These are phyloP conservation scores for Talaromyces piceae DNA, from an alignment of 2,329 filamentous ascomycete genomes.

Conservation along the genomic window DNA sequence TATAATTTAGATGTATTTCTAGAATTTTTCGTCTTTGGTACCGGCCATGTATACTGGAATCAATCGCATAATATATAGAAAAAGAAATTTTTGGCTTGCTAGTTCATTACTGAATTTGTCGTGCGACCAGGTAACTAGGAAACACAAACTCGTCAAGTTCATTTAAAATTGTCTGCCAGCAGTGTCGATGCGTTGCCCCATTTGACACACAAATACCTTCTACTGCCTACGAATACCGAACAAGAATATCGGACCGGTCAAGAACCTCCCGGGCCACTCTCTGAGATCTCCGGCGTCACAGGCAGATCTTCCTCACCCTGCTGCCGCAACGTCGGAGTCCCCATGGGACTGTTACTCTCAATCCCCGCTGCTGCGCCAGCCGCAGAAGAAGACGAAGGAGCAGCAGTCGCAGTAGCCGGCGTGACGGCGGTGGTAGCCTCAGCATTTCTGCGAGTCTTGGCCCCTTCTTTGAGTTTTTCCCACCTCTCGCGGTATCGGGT, in stretches of 20 bases:
- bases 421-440: conserved; percentile 2
- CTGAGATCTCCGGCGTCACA: background rate
- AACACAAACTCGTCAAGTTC: too few relatives aligned
- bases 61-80: background rate
- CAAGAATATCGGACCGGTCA: background rate
- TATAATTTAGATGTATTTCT: background rate
- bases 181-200: too few relatives aligned
- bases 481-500: conserved; percentile 56
- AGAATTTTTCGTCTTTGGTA: background rate
- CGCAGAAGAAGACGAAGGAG: too few relatives aligned
- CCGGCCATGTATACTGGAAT: background rate
- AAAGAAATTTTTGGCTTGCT: background rate
- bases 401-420: background rate
- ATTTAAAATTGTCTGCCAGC: too few relatives aligned
- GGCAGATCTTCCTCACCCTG: background rate
- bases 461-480: conserved; percentile 62
- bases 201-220: too few relatives aligned
- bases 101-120: too few relatives aligned
- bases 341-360: conserved; percentile 5
- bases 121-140: too few relatives aligned
- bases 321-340: conserved; percentile 2
- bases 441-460: conserved; percentile 33
- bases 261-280: background rate
- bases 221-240: too few relatives aligned
- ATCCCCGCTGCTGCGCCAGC: too few relatives aligned